These are phyloP conservation scores for Pythium aquatile DNA, from an alignment of 352 stramenopile species.

Conservation along the genomic window DNA sequence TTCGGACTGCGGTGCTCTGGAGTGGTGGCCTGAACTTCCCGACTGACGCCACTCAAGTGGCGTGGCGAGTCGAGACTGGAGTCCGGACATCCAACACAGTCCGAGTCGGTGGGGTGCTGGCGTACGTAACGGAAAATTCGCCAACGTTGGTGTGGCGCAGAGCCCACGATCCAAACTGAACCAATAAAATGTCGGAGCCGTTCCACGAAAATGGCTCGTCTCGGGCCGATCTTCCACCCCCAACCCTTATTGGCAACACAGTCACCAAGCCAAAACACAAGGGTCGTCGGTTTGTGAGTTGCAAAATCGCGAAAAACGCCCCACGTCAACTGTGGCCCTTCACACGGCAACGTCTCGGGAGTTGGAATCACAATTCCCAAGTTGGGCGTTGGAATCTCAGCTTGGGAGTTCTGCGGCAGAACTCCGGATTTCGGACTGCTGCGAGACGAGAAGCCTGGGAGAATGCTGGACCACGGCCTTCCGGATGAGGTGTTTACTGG, in stretches of 20 bases:
- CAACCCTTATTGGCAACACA: slow-evolving; percentile 9
- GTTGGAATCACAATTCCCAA: not conserved
- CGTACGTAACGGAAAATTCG: slow-evolving; percentile 10
- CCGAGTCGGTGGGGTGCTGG: not conserved
- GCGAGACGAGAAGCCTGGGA: not conserved
- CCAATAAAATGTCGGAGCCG: slow-evolving; percentile 1
- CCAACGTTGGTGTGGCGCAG: not conserved
- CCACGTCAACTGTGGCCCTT: not conserved
- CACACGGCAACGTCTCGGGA: not conserved
- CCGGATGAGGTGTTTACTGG: not conserved
- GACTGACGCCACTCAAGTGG: slow-evolving; percentile 1
- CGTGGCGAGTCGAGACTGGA: not conserved
- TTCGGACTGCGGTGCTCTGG: not conserved
- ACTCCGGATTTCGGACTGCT: not conserved
- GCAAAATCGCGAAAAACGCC: not conserved
- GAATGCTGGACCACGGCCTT: not conserved
- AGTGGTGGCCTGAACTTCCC: not conserved
- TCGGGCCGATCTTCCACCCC: slow-evolving; percentile 8
- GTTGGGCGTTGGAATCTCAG: too few species aligned
- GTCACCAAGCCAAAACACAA: not conserved
- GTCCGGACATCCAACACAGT: not conserved
- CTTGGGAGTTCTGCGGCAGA: too few species aligned
- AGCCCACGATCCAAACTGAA: not conserved
- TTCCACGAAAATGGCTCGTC: slow-evolving; percentile 22
- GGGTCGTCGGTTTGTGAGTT: not conserved